These are phyloP conservation scores for Aspergillus intermedius DNA, from an alignment of 2,329 filamentous ascomycete genomes.

Conservation along the genomic window DNA sequence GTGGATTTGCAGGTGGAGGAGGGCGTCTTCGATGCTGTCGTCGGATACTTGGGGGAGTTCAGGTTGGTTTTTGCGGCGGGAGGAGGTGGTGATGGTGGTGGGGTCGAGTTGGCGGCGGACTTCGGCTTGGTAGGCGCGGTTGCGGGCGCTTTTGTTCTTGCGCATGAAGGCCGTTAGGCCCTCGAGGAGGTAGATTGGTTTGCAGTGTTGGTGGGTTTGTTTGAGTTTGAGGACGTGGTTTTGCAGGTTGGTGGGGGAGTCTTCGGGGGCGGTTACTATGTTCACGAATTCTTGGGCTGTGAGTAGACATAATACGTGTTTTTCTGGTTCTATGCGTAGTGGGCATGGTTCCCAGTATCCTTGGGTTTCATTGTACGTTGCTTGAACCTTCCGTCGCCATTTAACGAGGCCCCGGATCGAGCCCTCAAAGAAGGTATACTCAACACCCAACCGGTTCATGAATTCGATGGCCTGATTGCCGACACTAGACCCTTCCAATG, in stretches of 20 bases:
- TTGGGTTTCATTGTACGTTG: conserved; percentile 54
- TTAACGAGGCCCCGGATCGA: conserved; percentile 50
- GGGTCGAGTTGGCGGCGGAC: conserved; percentile 47
- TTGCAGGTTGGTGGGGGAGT: conserved; percentile 45
- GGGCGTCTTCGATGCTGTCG: conserved; percentile 62
- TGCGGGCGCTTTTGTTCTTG: conserved; percentile 61
- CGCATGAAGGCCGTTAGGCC: conserved; percentile 60
- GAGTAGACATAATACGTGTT: conserved; percentile 57
- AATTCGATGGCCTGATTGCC: conserved; percentile 39
- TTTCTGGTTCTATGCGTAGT: conserved; percentile 46
- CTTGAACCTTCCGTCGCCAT: conserved; percentile 64
- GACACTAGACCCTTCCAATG: conserved; percentile 44
- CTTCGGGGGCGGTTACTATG: conserved; percentile 42
- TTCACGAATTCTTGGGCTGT: conserved; percentile 60
- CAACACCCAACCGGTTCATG: conserved; percentile 37
- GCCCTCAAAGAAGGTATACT: conserved; percentile 34
- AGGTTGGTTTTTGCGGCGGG: conserved; percentile 34
- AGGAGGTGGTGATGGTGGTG: conserved; percentile 12
- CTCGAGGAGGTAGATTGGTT: conserved; percentile 65
- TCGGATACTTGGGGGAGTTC: conserved; percentile 54
- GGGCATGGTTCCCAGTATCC: conserved; percentile 60
- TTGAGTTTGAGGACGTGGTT: conserved; percentile 54
- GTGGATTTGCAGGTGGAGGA: conserved; percentile 62
- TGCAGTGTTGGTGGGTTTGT: conserved; percentile 46
- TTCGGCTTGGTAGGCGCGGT: conserved; percentile 60